Evolutionary conservation across 2,329 filamentous ascomycete species (phyloP), one percentile per base, ranked within the genome.

Genomic region (Penicillium decumbens): DNA sequence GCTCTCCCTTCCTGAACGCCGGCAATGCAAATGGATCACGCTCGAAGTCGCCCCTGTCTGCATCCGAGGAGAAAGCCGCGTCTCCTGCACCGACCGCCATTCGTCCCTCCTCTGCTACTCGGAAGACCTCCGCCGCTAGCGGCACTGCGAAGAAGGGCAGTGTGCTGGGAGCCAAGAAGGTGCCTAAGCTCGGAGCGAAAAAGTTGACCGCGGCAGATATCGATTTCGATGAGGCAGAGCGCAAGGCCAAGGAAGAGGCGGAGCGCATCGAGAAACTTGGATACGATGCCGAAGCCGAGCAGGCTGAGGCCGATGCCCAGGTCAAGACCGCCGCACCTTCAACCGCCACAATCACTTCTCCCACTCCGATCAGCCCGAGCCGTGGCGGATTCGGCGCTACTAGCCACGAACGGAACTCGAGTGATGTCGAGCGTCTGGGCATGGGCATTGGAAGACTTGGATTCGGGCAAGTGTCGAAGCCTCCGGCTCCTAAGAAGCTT

Each of bases 211-310:
- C 75, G 28, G 80, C 77, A 40, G 87, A 91, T 58, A 75, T 98
- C 55, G 92, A 98, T 74, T 98, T 98, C 64, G 93, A 98, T 57
- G 93, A 92, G 70, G 93, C 91, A 3, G 93, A 98, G 77, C 89
- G 88, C 72, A 95, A 95, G 74, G 93, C 93, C 38, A 95, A 92
- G 71, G 93, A 97, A 72, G 93, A 98, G 72, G 93, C 91, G 2
- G 93, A 97, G 71, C 85, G 93, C 59, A 93, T 96, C 66, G 90
- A 87, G 68, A 95, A 95, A 74, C 77, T 98, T 20, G 93, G 93
- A 33, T 98, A 98, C 65, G 90, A 98, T 63, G 89, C 91, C 0
- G 87, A 96, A 56, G 91, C 89, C 18, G 92, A 95, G 71, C 80
- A 80, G 59, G 80, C 72, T 6, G 71, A 72, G 52, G 67, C 63